phyloP scores from a whole-genome alignment of 2,329 filamentous ascomycete genomes.

The Epichloe elymi region DNA sequence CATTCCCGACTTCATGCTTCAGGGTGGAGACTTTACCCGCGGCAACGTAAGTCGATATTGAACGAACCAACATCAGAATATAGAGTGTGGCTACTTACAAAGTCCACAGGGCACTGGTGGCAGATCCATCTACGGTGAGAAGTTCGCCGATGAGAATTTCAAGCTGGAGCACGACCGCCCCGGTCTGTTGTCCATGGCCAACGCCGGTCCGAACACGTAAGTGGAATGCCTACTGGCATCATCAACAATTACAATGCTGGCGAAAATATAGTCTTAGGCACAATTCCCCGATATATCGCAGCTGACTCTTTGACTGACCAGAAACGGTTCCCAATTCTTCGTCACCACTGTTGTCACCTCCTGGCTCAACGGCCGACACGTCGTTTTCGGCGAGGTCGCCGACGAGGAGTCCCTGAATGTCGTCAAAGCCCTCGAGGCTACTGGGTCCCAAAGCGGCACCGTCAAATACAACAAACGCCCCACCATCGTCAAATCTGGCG shows the following conservation, averaged over 20 bases:
- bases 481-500: constrained; percentile 42
- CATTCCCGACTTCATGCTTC: constrained; percentile 89
- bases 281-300: neutral
- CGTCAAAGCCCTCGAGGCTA: constrained; percentile 50
- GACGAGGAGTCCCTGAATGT: constrained; percentile 34
- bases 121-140: constrained; percentile 90
- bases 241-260: neutral
- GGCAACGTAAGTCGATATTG: constrained; percentile 55
- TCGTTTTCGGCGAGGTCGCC: constrained; percentile 68
- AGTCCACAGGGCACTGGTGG: constrained; percentile 69
- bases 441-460: constrained; percentile 40
- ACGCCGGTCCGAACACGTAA: constrained; percentile 87
- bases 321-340: constrained; percentile 98
- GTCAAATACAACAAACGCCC: constrained; percentile 44
- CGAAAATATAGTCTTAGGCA: neutral
- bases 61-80: neutral
- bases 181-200: constrained; percentile 87
- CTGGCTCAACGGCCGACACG: constrained; percentile 74
- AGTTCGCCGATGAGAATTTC: constrained; percentile 94
- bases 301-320: constrained; percentile 20
- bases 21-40: constrained; percentile 91
- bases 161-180: constrained; percentile 55
- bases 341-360: constrained; percentile 83
- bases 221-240: constrained; percentile 11
- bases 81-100: constrained; percentile 5